phyloP scores from a whole-genome alignment of 2,329 filamentous ascomycete species.

The Aspergillus terreus region DNA sequence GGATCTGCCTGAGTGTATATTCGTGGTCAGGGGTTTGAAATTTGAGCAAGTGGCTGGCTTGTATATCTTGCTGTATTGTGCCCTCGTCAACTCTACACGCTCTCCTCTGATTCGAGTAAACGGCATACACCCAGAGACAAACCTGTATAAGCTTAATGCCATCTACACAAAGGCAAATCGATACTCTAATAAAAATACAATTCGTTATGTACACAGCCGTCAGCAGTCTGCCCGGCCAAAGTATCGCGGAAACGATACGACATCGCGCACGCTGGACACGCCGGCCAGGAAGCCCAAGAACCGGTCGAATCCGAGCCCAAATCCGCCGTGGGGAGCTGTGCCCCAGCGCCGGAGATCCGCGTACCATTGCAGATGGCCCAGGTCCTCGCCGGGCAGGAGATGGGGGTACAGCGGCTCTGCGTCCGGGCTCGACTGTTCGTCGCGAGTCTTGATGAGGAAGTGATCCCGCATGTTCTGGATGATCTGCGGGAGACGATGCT shows the following conservation, averaged over 20 bases:
- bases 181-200: not conserved
- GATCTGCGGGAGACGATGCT: slow-evolving; percentile 68
- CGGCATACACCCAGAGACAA: not conserved
- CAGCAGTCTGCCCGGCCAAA: slow-evolving; percentile 53
- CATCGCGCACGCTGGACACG: slow-evolving; percentile 76
- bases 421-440: not conserved
- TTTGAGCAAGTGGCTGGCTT: too few species aligned
- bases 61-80: too few species aligned
- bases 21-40: too few species aligned
- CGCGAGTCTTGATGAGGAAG: slow-evolving; percentile 50
- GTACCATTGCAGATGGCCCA: slow-evolving; percentile 73
- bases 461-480: slow-evolving; percentile 67
- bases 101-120: not conserved
- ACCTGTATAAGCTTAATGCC: not conserved
- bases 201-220: not conserved
- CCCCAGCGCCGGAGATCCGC: slow-evolving; percentile 83
- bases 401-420: slow-evolving; percentile 31
- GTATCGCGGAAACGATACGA: slow-evolving; percentile 78
- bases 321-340: slow-evolving; percentile 87
- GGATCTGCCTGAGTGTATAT: too few species aligned
- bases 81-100: too few species aligned
- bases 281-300: slow-evolving; percentile 80
- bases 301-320: slow-evolving; percentile 85
- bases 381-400: slow-evolving; percentile 35
- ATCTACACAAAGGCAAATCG: not conserved